Evolutionary conservation across 306 rosid species (phyloP).

Genomic region (Inga oerstediana): DNA sequence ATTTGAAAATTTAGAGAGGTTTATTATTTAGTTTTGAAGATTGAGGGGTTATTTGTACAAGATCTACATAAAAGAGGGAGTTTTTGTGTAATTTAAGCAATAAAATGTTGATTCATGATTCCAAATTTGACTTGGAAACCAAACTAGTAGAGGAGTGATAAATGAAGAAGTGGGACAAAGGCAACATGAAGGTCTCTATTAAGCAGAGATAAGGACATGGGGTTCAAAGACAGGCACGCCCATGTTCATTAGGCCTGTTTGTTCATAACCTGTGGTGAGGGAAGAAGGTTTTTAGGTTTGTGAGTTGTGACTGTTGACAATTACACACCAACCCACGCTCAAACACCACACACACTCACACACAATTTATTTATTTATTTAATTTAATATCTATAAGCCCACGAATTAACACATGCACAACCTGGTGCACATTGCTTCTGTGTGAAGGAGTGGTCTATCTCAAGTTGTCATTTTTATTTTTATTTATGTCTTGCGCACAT

Average conservation of each 20-base stretch:
- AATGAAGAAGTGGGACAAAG: background rate
- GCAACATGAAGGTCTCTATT: constrained; percentile 41
- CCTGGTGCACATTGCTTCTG: constrained; percentile 14
- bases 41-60: no score
- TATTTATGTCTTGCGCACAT: constrained; percentile 33
- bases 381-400: background rate
- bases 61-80: no score
- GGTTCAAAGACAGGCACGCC: constrained; percentile 32
- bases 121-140: no score
- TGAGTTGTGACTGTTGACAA: background rate
- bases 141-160: no score
- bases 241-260: constrained; percentile 39
- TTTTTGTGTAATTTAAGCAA: no score
- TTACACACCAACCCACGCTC: constrained; percentile 25
- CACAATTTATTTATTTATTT: background rate
- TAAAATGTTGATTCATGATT: background rate
- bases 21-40: no score
- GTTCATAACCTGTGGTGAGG: background rate
- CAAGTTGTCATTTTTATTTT: background rate
- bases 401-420: background rate
- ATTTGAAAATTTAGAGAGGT: no score
- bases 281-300: background rate
- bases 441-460: constrained; percentile 8
- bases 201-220: constrained; percentile 13
- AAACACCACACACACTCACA: background rate